Conservation (phyloP, 805 yeast genomes). For the Priceomyces castillae region DNA sequence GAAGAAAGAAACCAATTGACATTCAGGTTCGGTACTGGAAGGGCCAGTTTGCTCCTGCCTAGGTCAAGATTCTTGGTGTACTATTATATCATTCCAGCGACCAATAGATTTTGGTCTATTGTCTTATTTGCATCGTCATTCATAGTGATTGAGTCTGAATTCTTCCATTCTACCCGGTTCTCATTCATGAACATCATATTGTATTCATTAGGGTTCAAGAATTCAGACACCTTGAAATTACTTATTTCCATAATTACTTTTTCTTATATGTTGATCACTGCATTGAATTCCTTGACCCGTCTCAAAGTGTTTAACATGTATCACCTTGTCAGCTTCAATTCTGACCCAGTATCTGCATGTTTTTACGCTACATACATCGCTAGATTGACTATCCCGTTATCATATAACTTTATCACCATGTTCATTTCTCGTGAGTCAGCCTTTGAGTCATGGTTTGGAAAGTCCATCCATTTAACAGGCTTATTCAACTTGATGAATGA, state of each 20-base stretch:
- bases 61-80: constrained; percentile 39
- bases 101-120: constrained; percentile 43
- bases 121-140: constrained; percentile 45
- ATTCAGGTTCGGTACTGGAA: constrained; percentile 20
- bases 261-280: constrained; percentile 65
- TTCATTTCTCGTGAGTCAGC: constrained; percentile 49
- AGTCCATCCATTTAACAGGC: constrained; percentile 71
- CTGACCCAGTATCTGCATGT: constrained; percentile 72
- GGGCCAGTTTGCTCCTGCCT: constrained; percentile 32
- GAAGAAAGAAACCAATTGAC: constrained; percentile 14
- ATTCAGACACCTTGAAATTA: constrained; percentile 30
- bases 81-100: constrained; percentile 44
- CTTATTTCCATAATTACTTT: constrained; percentile 42
- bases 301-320: constrained; percentile 73
- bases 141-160: constrained; percentile 67
- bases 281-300: constrained; percentile 63
- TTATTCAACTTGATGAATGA: constrained; percentile 70
- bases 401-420: constrained; percentile 73
- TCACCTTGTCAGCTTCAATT: constrained; percentile 65
- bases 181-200: constrained; percentile 59
- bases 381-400: constrained; percentile 76
- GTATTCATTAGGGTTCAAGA: constrained; percentile 24
- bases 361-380: constrained; percentile 81
- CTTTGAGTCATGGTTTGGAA: constrained; percentile 73
- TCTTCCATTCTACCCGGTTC: constrained; percentile 63